phyloP scores from a whole-genome alignment of 164 flowering plant species.

The Pachysandra terminalis region DNA sequence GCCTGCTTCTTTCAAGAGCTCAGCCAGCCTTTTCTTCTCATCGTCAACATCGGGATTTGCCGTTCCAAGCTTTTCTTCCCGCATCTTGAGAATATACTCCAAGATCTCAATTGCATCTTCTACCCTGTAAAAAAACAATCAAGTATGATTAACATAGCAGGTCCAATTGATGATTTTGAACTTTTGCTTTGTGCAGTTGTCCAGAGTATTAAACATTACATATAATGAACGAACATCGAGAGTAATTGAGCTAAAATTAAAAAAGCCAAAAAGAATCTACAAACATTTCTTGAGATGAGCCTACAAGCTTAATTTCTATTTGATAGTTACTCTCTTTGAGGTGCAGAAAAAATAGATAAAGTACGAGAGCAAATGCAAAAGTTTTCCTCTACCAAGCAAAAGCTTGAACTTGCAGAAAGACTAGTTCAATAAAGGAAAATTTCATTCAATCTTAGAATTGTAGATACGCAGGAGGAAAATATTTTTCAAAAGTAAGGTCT shows the following conservation, averaged over 20 bases:
- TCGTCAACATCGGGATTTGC: constrained; percentile 43
- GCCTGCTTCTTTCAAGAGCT: constrained; percentile 41
- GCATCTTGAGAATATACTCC: constrained; percentile 34
- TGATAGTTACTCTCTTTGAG: neutral
- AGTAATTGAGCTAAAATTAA: neutral
- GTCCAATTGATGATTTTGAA: neutral
- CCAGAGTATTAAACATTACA: neutral
- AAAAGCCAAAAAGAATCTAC: neutral
- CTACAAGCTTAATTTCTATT: neutral
- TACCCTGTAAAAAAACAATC: constrained; percentile 16
- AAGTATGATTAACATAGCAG: neutral
- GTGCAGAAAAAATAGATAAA: neutral
- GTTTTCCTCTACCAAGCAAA: neutral
- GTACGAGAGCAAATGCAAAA: neutral
- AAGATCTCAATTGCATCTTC: constrained; percentile 41
- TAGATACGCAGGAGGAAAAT: neutral
- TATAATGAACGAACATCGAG: neutral
- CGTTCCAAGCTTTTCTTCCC: constrained; percentile 47
- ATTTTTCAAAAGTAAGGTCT: neutral
- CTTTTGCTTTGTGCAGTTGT: neutral
- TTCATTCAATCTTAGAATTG: neutral
- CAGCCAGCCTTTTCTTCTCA: constrained; percentile 34
- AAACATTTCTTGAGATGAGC: neutral
- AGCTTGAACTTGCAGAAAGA: neutral
- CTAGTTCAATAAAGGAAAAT: neutral